Evolutionary conservation across 306 rosid species (phyloP), one percentile per base, ranked within the genome.

Genomic region (Betula pendula): DNA sequence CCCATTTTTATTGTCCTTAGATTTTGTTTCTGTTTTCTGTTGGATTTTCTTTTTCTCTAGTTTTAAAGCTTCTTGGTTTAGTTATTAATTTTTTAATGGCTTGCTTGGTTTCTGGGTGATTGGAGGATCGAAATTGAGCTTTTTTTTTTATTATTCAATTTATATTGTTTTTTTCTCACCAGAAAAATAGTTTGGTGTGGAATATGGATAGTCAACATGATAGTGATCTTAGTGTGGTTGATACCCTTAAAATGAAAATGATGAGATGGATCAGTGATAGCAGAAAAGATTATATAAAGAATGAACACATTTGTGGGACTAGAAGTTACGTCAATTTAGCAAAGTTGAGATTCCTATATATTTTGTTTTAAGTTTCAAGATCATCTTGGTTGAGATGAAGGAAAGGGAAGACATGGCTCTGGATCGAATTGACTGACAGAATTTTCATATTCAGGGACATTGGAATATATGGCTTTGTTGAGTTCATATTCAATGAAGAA

Each of bases 61-160:
- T 45, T 59, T 59, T 6, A n/a, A 60, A 19, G 48, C 6, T 44
- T 14, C 43, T 55, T 19, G 55, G 13, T 56, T 56, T 45, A 43
- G 35, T 33, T 27, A 49, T 66, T 53, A 45, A n/a, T 33, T 73
- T 27, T 72, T 17, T 52, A 74, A 29, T 76, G 62, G 75, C 31
- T 68, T 56, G 73, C 27, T 50, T 71, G 25, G 45, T 47, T 53
- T 40, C 38, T 60, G 53, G 58, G 25, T 56, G 38, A 62, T 38
- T 29, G 50, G 15, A n/a, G 19, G 42, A 33, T 29, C 17, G 35
- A 72, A 5, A 24, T 60, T 17, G 14, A 40, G 55, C 15, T 49
- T 62, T 63, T 49, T 60, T 71, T 62, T 70, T 20, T 38, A 1
- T 13, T 6, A 14, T 60, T 60, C 17, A 60, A 59, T 27, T 56